These are phyloP conservation scores for Saccharomyces eubayanus DNA, from an alignment of 805 yeast species.

Conservation along the genomic window DNA sequence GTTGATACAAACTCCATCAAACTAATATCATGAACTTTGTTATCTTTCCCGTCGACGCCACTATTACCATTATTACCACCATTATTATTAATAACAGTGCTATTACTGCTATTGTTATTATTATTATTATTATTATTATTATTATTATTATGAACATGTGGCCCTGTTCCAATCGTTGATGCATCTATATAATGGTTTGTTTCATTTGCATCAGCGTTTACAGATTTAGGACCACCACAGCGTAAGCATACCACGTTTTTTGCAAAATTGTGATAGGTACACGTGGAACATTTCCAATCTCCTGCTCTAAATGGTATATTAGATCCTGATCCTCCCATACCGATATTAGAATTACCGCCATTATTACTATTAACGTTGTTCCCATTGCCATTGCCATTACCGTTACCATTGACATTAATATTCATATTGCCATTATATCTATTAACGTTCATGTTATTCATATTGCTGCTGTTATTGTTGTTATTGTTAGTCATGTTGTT, in stretches of 20 bases:
- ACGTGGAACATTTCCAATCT: constrained; percentile 85
- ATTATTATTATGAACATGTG: neutral
- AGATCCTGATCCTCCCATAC: constrained; percentile 33
- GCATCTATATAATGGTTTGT: constrained; percentile 1
- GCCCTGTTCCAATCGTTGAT: constrained; percentile 1
- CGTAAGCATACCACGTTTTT: constrained; percentile 79
- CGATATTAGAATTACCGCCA: constrained; percentile 16
- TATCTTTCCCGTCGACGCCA: constrained; percentile 2
- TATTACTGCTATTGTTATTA: constrained; percentile 4
- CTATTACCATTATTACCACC: neutral
- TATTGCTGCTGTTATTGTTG: neutral
- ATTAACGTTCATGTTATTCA: neutral
- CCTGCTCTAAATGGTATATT: constrained; percentile 92
- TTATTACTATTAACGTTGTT: constrained; percentile 4
- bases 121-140: constrained; percentile 4
- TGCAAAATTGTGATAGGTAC: constrained; percentile 88
- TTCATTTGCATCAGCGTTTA: constrained; percentile 8
- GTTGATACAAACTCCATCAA: constrained; percentile 5
- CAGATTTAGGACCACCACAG: constrained; percentile 64
- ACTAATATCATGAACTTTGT: constrained; percentile 7
- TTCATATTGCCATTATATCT: constrained; percentile 5
- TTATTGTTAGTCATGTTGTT: neutral
- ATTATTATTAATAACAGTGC: neutral
- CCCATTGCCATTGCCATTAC: constrained; percentile 5
- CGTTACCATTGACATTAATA: constrained; percentile 9